Base-by-base conservation (phyloP, 768 basidiomycete genomes). In the Hemileccinum rubropunctum region DNA sequence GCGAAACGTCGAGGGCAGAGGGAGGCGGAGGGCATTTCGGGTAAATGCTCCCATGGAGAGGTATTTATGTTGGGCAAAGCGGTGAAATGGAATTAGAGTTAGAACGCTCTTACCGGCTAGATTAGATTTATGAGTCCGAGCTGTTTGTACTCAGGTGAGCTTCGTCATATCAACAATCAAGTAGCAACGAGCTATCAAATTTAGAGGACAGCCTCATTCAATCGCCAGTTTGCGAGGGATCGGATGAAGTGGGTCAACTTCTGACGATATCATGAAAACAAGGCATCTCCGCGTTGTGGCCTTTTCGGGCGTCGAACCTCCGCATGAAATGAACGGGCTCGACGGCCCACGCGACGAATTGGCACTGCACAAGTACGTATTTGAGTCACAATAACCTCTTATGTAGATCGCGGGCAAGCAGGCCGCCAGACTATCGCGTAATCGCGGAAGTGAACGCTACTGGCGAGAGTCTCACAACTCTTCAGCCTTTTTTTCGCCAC, bases 61-160 rank as follows among this genome's bases (percentile, higher is more conserved):
- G 67, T 67, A 67, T 67, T 67, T 67, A 67, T 69, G 65, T 64
- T 47, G 58, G 55, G 48, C 21, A 53, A 51, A 36, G 58, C 50
- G 47, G 63, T 50, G 49, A 61, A 42, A 56, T 59, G 59, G 57
- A 58, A 55, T 58, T 65, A 67, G 62, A 66, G 62, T 68, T 67
- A 54, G 55, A 56, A 56, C 48, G 50, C 51, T 50, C 42, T 51
- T 51, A 47, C 49, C 53, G 50, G 51, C 38, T 50, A 62, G 65
- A 62, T 69, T 67, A 68, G 54, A 67, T 67, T 56, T 35, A 48
- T 46, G 38, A 38, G 46, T 30, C 55, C 48, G 56, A 56, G 51
- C 28, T 9, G 28, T 30, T 9, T 9, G 9, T 28, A 5, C 27
- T 30, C 11, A 30, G 34, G 34, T 17, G 35, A n/a, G n/a, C 41